These are phyloP conservation scores for Trichophyton equinum DNA, from an alignment of 2,329 filamentous ascomycete genomes.

Conservation along the genomic window DNA sequence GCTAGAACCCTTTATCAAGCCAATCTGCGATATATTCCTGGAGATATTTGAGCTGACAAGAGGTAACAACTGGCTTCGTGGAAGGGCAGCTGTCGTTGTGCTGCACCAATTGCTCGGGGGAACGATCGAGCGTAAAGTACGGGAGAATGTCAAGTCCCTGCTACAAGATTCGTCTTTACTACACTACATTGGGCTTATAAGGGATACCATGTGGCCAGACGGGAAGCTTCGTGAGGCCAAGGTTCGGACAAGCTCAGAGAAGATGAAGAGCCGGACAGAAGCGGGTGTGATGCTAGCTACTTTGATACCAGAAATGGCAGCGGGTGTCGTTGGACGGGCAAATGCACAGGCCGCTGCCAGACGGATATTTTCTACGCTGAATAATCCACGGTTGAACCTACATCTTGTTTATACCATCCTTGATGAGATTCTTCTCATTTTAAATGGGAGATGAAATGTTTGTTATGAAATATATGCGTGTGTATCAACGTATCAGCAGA, in stretches of 20 bases:
- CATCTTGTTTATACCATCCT: conserved; percentile 59
- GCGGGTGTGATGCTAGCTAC: conserved; percentile 82
- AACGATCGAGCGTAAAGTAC: conserved; percentile 88
- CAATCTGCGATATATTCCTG: conserved; percentile 93
- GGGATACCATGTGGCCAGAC: conserved; percentile 65
- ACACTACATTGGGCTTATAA: conserved; percentile 60
- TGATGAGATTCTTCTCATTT: conserved; percentile 54
- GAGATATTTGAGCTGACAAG: conserved; percentile 90
- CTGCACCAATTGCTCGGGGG: conserved; percentile 90
- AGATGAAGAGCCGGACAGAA: conserved; percentile 68
- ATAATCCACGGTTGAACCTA: conserved; percentile 75
- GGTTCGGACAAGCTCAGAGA: conserved; percentile 57
- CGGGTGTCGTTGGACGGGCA: conserved; percentile 78
- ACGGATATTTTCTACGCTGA: conserved; percentile 78
- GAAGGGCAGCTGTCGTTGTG: conserved; percentile 88
- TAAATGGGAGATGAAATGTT: conserved; percentile 26
- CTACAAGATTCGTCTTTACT: conserved; percentile 67
- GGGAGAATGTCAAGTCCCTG: conserved; percentile 64
- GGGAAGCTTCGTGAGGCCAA: conserved; percentile 37
- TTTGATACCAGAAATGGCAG: conserved; percentile 78
- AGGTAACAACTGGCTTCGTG: conserved; percentile 94
- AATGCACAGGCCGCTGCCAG: conserved; percentile 87
- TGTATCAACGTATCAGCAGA: not conserved
- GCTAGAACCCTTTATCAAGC: conserved; percentile 89
- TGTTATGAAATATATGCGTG: not conserved